A percentile compares a stretch with the other conserved stretches of the same genome.
Conservation (phyloP, 2,329 filamentous ascomycete species). For the Grosmannia penicillata region DNA sequence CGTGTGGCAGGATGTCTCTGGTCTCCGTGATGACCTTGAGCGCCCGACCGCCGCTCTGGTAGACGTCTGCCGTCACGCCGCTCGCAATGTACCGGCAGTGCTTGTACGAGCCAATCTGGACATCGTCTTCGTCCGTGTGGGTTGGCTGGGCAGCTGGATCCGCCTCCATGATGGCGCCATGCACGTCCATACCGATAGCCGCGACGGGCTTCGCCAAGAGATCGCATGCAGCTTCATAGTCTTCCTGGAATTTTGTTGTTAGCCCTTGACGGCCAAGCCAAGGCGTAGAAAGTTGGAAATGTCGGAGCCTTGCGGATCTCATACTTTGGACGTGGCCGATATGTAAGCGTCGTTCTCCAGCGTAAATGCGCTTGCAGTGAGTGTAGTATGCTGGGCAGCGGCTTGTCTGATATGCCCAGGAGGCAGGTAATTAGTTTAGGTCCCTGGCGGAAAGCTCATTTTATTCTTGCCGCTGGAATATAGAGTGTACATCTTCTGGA, state of each 20-base stretch:
- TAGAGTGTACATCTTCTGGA: slow-evolving; percentile 52
- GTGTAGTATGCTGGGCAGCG: slow-evolving; percentile 10
- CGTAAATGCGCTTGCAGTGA: slow-evolving; percentile 37
- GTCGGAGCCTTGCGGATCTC: slow-evolving; percentile 8
- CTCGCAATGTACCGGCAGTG: slow-evolving; percentile 40
- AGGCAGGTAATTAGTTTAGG: slow-evolving; percentile 13
- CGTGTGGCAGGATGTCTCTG: slow-evolving; percentile 63
- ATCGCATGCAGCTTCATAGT: slow-evolving; percentile 35
- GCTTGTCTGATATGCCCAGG: slow-evolving; percentile 9
- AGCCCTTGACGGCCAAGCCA: neutral
- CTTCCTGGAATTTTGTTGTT: too few relatives aligned
- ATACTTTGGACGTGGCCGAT: slow-evolving; percentile 41
- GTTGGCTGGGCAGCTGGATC: neutral
- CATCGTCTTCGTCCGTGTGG: slow-evolving; percentile 15
- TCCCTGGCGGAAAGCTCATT: too few relatives aligned
- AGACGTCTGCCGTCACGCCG: slow-evolving; percentile 75
- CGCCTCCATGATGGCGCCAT: slow-evolving; percentile 5
- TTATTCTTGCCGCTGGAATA: too few relatives aligned
- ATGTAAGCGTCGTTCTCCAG: slow-evolving; percentile 52
- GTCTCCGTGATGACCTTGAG: slow-evolving; percentile 76
- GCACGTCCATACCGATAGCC: neutral
- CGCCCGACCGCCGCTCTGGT: slow-evolving; percentile 49
- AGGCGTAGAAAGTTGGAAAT: neutral
- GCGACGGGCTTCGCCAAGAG: slow-evolving; percentile 1
- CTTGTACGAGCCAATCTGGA: slow-evolving; percentile 36